Base-by-base conservation (phyloP, 2,329 filamentous ascomycete genomes). In the Helicocarpus griseus region DNA sequence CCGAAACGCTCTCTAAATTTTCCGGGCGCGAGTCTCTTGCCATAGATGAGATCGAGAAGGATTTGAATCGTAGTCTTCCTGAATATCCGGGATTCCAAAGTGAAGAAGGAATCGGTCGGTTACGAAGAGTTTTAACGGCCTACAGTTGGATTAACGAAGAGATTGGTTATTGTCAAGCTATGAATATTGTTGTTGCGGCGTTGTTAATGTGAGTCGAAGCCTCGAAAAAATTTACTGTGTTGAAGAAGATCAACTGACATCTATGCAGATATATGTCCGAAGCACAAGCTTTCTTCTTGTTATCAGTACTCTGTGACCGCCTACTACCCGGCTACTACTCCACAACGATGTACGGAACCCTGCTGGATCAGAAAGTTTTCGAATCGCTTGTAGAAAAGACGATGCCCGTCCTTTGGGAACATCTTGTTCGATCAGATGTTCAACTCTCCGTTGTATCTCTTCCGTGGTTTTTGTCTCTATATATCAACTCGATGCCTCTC, bases 151-250 rank as follows among this genome's bases (percentile, higher is more conserved):
- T 85, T 46, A 93, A 98, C 62, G 80, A 87, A 49, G 89, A 96
- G 58, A 90, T 98, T 51, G 93, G 93, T 58, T 98, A 98, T 70
- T 98, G 93, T 68, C 93, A 98, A 71, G 93, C 93, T 56, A 98
- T 98, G 93, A 98, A 98, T 69, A 98, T 98, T 60, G 93, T 98
- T 31, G 91, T 96, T 50, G 93, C 93, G 17, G 93, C 93, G n/a
- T 74, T 98, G 53, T 78, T 98, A 60, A 98, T 98, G 76, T 83
- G 73, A 58, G 77, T 71, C 17, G 21, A 48, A 57, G 36, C 46
- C 57, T 58, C 53, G 43, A 40, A 31, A n/a, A n/a, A 21, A 2
- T 31, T 45, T 35, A 5, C 29, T 24, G 24, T 13, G 4, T 4
- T 36, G 29, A 24, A 46, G 17, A 38, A 19, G 14, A 22, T 13